Evolutionary conservation across 2,329 filamentous ascomycete species (phyloP), one percentile per base, ranked within the genome.

Genomic region (Aspergillus jensenii): DNA sequence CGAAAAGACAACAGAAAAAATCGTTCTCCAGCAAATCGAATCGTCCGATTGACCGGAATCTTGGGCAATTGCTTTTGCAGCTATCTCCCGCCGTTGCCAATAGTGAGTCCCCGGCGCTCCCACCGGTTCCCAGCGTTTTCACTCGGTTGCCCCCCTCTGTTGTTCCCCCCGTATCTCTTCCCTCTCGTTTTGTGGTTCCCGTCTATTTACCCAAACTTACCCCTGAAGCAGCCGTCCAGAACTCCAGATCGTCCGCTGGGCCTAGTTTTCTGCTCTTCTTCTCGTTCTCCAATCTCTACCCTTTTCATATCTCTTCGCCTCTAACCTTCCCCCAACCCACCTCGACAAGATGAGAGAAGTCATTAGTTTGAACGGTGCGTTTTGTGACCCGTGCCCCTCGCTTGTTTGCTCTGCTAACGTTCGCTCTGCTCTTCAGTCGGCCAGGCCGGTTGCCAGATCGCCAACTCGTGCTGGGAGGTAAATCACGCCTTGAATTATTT

Each of bases 391-490:
- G 11, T 54, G 55, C 59, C 52, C 55, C 50, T 61, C 35, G 37
- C 53, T 46, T 58, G 56, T 55, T 62, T 44, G 58, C 56, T 57
- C 61, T 51, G 65, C 65, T 67, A 62, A 67, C 59, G 55, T 61
- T 58, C 51, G 46, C 56, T 44, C 58, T 52, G 46, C 58, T 52
- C 52, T 58, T 47, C 78, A 99, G 95, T 99, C 86, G 95, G 95
- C 82, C 95, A 99, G 87, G 95, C 95, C 79, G 95, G 95, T 90
- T 98, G 95, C 88, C 95, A 99, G 81, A 99, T 99, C 77, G 95
- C 93, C 83, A 99, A 99, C 86, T 95, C 95, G 73, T 98, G 95
- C 88, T 99, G 95, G 95, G 95, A 99, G 92, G 95, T 99, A 84
- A 84, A 91, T 84, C 72, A 61, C 59, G 47, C 40, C 19, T 8